Conservation (phyloP, 2,329 filamentous ascomycete species). For the Ophiostoma quercus region DNA sequence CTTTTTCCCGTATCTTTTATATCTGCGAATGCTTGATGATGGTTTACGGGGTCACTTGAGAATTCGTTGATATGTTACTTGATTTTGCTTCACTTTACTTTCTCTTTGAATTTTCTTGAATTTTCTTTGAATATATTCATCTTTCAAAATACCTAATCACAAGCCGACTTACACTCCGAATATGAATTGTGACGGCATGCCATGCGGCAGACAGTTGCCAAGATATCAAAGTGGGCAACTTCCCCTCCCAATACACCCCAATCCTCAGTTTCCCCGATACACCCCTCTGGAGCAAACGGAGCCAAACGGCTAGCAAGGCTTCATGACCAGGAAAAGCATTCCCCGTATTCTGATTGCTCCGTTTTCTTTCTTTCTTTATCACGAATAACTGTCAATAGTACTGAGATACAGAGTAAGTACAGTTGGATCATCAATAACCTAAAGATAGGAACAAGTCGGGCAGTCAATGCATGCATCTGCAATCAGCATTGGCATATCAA, state of each 20-base stretch:
- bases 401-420: too few species aligned
- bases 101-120: not conserved
- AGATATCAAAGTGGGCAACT: not conserved
- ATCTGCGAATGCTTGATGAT: too few species aligned
- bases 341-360: not conserved
- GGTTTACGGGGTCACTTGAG: too few species aligned
- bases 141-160: not conserved
- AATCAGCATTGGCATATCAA: not conserved
- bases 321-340: not conserved
- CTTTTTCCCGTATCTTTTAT: too few species aligned
- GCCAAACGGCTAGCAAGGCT: not conserved
- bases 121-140: not conserved
- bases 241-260: not conserved
- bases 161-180: not conserved
- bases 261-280: not conserved
- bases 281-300: not conserved
- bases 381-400: too few species aligned
- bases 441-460: constrained; percentile 26
- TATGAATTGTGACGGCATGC: not conserved
- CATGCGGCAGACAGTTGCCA: constrained; percentile 2
- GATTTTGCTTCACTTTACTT: not conserved
- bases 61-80: not conserved
- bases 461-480: not conserved
- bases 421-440: not conserved
- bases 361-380: too few species aligned